Base-by-base conservation (phyloP, 1,284 basidiomycete genomes). In the Neotropicomus parvogracilis region DNA sequence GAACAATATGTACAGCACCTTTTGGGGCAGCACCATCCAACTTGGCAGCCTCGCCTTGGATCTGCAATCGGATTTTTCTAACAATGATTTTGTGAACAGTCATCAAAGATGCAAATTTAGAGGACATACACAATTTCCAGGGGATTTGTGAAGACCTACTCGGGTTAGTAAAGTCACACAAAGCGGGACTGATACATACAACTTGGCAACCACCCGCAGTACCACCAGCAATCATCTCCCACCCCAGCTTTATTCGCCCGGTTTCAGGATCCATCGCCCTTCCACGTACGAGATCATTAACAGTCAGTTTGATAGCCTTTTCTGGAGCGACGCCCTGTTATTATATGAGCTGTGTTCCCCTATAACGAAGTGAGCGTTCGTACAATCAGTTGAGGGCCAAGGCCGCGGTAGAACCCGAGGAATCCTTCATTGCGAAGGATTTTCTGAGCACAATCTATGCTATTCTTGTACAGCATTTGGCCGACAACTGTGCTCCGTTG, bases 151-250 rank as follows among this genome's bases (percentile, higher is more conserved):
- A 98, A 97, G 52, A 95, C 73, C 91, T 94, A 53, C 43, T 54
- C 13, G 37, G n/a, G 26, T 50, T 44, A 57, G 56, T 53, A 41
- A 44, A 45, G 52, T 54, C 31, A 62, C 47, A 38, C 4, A 11
- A 19, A 49, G 10, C 14, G 50, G 38, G 20, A 24, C n/a, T 35
- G 14, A 13, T 32, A 85, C 90, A 56, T 66, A 93, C 91, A 59
- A 99, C 95, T 86, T 99, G 95, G 65, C 92, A 95, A 65, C 89
- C 97, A 70, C 95, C 95, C 27, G 95, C 95, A 32, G 81, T 75
- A 62, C 90, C 95, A 75, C 95, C 95, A 34, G 95, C 95, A 10
- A 92, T 54, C 10, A 99, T 59, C 70, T 99, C 97, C 88, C 91
- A 95, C 16, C 65, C 63, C 29, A 97, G 63, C 44, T 85, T 81